phyloP scores from a whole-genome alignment of 1,139 yeast species.

The Entelexis paramagnoliae region DNA sequence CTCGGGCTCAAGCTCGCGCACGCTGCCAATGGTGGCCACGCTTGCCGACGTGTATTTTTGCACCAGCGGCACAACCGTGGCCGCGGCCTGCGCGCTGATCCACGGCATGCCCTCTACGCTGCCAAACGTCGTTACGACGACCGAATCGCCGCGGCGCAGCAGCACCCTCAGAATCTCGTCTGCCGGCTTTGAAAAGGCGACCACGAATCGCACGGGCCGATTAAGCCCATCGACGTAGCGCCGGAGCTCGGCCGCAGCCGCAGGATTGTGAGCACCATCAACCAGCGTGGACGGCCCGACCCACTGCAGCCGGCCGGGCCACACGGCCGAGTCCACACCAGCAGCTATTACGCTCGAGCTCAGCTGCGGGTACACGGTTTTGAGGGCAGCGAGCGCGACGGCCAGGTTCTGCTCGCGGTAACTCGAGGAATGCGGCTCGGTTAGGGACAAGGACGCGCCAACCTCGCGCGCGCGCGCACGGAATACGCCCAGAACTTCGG shows the following conservation, averaged over 20 bases:
- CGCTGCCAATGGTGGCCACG: neutral
- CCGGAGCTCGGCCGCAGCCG: slow-evolving; percentile 64
- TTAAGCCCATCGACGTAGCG: slow-evolving; percentile 32
- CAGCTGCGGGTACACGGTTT: neutral
- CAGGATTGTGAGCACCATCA: slow-evolving; percentile 91
- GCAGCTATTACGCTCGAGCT: slow-evolving; percentile 29
- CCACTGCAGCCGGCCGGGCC: slow-evolving; percentile 38
- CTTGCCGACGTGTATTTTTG: neutral
- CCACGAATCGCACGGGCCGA: slow-evolving; percentile 45
- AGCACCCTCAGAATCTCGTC: slow-evolving; percentile 44
- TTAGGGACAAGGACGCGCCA: slow-evolving; percentile 5
- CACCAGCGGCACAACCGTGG: slow-evolving; percentile 24
- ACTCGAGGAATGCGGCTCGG: neutral
- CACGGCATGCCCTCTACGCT: slow-evolving; percentile 87
- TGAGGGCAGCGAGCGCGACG: slow-evolving; percentile 9
- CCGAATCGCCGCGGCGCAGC: slow-evolving; percentile 42
- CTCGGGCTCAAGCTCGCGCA: slow-evolving; percentile 7
- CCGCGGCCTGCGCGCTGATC: slow-evolving; percentile 47
- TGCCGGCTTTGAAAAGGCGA: slow-evolving; percentile 67
- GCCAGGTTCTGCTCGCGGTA: slow-evolving; percentile 6
- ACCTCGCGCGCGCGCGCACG: slow-evolving; percentile 14
- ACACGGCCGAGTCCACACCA: slow-evolving; percentile 41
- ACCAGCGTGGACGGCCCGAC: slow-evolving; percentile 55
- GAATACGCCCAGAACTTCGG: slow-evolving; percentile 41
- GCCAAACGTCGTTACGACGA: slow-evolving; percentile 55